Evolutionary conservation across 345 rosid genomes (phyloP).

Genomic region (Hibiscus mutabilis): DNA sequence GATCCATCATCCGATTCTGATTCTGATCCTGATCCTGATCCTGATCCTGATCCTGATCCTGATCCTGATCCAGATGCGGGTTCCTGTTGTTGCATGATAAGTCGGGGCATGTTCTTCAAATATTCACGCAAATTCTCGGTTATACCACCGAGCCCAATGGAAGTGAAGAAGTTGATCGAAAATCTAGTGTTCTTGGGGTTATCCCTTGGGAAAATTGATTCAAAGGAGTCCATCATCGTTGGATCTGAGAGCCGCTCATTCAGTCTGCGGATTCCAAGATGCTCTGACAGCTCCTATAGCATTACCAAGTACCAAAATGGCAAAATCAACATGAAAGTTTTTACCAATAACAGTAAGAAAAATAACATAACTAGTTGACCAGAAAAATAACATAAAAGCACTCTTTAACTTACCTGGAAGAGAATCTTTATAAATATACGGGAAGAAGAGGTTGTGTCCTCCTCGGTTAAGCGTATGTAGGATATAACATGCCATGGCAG

Average conservation of each 20-base stretch:
- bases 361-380: not conserved
- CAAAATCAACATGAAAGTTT: not conserved
- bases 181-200: constrained; percentile 91
- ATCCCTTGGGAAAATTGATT: constrained; percentile 81
- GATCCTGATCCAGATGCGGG: constrained; percentile 28
- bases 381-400: not conserved
- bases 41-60: too few relatives aligned
- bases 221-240: constrained; percentile 62
- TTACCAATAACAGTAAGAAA: not conserved
- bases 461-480: constrained; percentile 77
- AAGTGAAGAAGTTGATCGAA: constrained; percentile 84
- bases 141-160: constrained; percentile 96
- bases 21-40: constrained; percentile 27
- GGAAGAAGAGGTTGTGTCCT: constrained; percentile 89
- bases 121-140: constrained; percentile 87
- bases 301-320: constrained; percentile 1
- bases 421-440: constrained; percentile 95
- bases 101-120: constrained; percentile 89
- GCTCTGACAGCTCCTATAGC: constrained; percentile 85
- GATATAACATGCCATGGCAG: constrained; percentile 94
- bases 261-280: constrained; percentile 70
- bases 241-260: constrained; percentile 79
- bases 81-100: constrained; percentile 84
- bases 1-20: constrained; percentile 28
- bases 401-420: constrained; percentile 57